A percentile compares a stretch with the other conserved stretches of the same genome.
These are phyloP conservation scores for Vanrija pseudolonga DNA, from an alignment of 1,284 basidiomycete species.

Conservation along the genomic window DNA sequence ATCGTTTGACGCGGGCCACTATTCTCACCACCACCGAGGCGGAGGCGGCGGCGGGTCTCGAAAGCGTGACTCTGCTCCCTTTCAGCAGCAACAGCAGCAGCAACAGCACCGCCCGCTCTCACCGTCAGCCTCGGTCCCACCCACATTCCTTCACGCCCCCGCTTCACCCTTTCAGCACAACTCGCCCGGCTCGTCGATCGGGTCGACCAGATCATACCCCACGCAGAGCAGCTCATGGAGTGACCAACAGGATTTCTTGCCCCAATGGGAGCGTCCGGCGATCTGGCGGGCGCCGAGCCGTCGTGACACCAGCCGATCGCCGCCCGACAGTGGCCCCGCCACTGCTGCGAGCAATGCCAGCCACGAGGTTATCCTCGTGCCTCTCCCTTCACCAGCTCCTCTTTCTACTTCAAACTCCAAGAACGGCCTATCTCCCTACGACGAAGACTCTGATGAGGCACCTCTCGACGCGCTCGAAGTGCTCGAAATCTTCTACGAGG, in stretches of 20 bases:
- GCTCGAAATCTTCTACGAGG: slow-evolving; percentile 11
- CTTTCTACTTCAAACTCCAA: not conserved
- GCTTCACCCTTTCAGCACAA: no score
- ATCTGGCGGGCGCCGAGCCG: not conserved
- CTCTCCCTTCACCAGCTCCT: not conserved
- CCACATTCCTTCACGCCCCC: no score
- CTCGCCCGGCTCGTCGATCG: no score
- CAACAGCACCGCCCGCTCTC: no score
- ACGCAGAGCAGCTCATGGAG: no score
- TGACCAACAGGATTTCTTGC: no score
- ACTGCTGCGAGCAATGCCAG: not conserved
- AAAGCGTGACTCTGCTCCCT: no score
- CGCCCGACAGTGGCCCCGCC: not conserved
- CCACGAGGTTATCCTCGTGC: not conserved
- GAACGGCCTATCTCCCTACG: not conserved
- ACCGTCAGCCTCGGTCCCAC: no score
- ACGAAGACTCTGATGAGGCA: slow-evolving; percentile 3
- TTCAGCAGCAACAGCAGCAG: no score
- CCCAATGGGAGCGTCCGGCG: not conserved
- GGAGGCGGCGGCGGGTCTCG: not conserved
- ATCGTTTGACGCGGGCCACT: not conserved
- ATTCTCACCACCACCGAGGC: not conserved
- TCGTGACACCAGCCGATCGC: not conserved
- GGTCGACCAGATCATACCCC: no score
- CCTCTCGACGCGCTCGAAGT: slow-evolving; percentile 10